Evolutionary conservation across 169 alveolate species (phyloP).

Genomic region (Babesia sp.): DNA sequence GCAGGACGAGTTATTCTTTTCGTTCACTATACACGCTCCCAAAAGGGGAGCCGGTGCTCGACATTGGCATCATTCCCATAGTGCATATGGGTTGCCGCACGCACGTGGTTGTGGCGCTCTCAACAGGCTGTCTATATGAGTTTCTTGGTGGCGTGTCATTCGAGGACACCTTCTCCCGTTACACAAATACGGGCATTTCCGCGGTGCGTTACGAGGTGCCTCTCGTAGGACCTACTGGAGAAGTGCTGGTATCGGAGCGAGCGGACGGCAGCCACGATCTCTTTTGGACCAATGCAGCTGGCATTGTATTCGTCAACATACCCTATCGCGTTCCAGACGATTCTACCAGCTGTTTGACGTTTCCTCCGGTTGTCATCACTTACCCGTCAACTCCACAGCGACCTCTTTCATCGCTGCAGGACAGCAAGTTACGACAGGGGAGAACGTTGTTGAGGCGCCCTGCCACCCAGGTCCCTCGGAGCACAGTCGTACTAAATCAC

Average conservation of each 20-base stretch:
- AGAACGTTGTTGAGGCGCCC: constrained; percentile 48
- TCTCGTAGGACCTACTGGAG: constrained; percentile 61
- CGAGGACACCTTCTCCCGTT: constrained; percentile 55
- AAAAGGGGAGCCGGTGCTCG: constrained; percentile 58
- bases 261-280: constrained; percentile 62
- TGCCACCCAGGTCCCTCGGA: constrained; percentile 50
- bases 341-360: constrained; percentile 21
- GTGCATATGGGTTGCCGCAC: constrained; percentile 36
- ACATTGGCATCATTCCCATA: constrained; percentile 49
- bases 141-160: constrained; percentile 59
- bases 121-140: constrained; percentile 59
- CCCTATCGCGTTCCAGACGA: constrained; percentile 41
- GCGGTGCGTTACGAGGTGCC: constrained; percentile 62
- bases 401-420: constrained; percentile 47
- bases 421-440: constrained; percentile 22
- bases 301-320: constrained; percentile 41
- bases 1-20: constrained; percentile 26
- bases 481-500: constrained; percentile 40
- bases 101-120: constrained; percentile 46
- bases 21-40: constrained; percentile 34
- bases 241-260: constrained; percentile 44
- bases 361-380: constrained; percentile 40
- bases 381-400: constrained; percentile 39
- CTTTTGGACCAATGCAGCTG: constrained; percentile 67
- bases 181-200: constrained; percentile 3